A percentile compares a stretch with the other conserved stretches of the same genome.
Evolutionary conservation across 805 yeast species (phyloP).

Genomic region (Sugiyamaella lignohabitans): DNA sequence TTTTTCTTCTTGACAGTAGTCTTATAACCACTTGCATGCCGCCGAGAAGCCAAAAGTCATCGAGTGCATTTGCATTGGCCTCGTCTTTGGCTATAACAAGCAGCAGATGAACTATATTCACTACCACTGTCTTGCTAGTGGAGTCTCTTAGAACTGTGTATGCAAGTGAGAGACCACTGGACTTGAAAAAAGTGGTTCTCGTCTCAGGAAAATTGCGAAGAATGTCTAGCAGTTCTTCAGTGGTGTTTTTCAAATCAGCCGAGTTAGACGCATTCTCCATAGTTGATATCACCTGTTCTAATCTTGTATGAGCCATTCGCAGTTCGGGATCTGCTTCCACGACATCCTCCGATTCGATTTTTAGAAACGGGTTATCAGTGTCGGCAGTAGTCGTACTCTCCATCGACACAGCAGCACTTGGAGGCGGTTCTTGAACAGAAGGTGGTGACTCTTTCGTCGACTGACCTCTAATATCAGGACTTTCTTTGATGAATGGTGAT

Average conservation of each 20-base stretch:
- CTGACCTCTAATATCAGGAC: too few species aligned
- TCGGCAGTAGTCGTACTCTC: not conserved
- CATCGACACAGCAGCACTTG: not conserved
- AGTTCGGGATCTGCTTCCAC: not conserved
- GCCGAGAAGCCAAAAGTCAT: constrained; percentile 21
- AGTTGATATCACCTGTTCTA: not conserved
- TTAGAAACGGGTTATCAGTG: not conserved
- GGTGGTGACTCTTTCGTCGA: too few species aligned
- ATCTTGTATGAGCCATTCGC: not conserved
- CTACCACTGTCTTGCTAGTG: constrained; percentile 4
- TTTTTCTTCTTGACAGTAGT: constrained; percentile 15
- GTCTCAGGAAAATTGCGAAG: constrained; percentile 17
- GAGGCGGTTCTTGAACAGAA: not conserved
- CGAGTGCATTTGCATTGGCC: constrained; percentile 13
- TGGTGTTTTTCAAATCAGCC: not conserved
- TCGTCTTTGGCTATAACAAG: constrained; percentile 9
- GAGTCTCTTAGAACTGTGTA: constrained; percentile 14
- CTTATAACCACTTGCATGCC: constrained; percentile 22
- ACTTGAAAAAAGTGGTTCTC: constrained; percentile 13
- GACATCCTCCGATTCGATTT: not conserved
- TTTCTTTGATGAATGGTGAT: too few species aligned
- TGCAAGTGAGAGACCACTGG: constrained; percentile 22
- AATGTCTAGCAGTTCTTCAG: constrained; percentile 1
- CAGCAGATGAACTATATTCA: constrained; percentile 11
- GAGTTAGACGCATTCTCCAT: not conserved